Evolutionary conservation across 2,329 filamentous ascomycete genomes (phyloP), one percentile per base, ranked within the genome.

Genomic region (Gremmenia infestans): DNA sequence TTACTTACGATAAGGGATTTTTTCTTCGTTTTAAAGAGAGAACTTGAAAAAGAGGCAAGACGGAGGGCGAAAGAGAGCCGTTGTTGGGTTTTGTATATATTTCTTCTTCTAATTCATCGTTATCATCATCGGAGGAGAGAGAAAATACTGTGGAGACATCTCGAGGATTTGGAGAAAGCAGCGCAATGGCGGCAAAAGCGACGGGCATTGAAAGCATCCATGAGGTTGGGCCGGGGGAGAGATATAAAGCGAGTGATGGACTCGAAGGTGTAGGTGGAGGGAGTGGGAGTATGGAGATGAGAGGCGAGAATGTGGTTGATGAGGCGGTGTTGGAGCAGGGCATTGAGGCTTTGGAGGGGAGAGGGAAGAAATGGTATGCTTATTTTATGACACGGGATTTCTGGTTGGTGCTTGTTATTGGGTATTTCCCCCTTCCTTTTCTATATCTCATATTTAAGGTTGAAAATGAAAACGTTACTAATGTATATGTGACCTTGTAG

Each of bases 351-450:
- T 73, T 87, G 64, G 80, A 86, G 71, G 72, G 74, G 53, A 74
- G 72, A 63, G 76, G 77, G 32, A 75, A 76, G 46, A 75, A 73
- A 61, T 87, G 83, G 83, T 87, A 81, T 73, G 80, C 87, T 45
- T 97, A 94, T 74, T 78, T 97, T 60, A 81, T 79, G 65, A 96
- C 92, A 11, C 80, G 80, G 67, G 89, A 97, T 70, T 97, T 99
- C 71, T 97, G 91, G 83, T 76, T 90, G 63, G 85, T 96, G 45
- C 77, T 97, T 65, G 58, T 83, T 49, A 75, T 97, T 58, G 91
- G 91, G 76, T 85, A 72, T 65, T 75, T 49, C 23, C 52, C 52
- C 53, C 17, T 43, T 53, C 53, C 40, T 49, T 65, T 49, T 59
- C 61, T 11, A 32, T 32, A 9, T 32, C 28, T 32, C 8, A 32